These are phyloP conservation scores for Trametes villosa DNA, from an alignment of 768 basidiomycete species.

Conservation along the genomic window DNA sequence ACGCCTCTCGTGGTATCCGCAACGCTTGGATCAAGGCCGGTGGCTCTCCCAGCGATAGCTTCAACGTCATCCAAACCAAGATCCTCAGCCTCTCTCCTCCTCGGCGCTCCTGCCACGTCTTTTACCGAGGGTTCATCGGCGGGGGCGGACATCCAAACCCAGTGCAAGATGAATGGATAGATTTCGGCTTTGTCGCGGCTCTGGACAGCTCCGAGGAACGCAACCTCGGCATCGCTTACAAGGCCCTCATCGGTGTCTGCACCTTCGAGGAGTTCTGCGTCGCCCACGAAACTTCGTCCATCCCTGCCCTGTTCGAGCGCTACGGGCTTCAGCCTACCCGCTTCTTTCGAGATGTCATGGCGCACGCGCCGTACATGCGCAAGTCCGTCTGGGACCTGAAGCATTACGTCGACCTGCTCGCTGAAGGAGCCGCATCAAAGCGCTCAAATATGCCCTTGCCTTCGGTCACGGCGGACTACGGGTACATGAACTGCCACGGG, in stretches of 20 bases:
- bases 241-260: slow-evolving; percentile 32
- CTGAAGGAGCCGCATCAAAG: not conserved
- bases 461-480: slow-evolving; percentile 38
- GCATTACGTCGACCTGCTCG: slow-evolving; percentile 28
- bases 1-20: not conserved
- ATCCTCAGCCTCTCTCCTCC: not conserved
- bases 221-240: slow-evolving; percentile 29
- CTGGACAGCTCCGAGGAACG: not conserved
- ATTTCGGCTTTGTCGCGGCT: slow-evolving; percentile 26
- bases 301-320: slow-evolving; percentile 21
- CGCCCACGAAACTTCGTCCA: slow-evolving; percentile 31
- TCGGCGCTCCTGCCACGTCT: not conserved
- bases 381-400: slow-evolving; percentile 46
- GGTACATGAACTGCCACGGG: slow-evolving; percentile 40
- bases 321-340: not conserved
- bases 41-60: not conserved
- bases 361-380: slow-evolving; percentile 11
- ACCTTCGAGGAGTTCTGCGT: slow-evolving; percentile 42
- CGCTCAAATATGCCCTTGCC: slow-evolving; percentile 14
- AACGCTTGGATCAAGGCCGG: not conserved
- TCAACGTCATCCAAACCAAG: not conserved
- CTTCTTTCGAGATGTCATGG: slow-evolving; percentile 34
- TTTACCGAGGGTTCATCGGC: not conserved
- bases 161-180: slow-evolving; percentile 2
- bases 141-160: not conserved